A percentile compares a stretch with the other conserved stretches of the same genome.
Evolutionary conservation across 2,329 filamentous ascomycete genomes (phyloP).

Genomic region (Pseudogymnoascus sp.): DNA sequence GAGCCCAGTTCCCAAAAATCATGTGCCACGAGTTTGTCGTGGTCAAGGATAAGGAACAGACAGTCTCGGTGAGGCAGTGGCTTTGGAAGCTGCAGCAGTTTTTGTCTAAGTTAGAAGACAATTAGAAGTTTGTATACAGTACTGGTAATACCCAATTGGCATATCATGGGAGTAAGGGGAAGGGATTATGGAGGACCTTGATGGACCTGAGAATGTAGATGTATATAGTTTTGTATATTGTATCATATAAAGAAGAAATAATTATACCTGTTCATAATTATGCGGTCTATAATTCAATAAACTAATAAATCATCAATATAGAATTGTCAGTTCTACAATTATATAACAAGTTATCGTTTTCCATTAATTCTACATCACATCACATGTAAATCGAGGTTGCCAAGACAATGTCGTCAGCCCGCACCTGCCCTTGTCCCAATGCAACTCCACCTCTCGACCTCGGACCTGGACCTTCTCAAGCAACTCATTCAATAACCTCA

Average conservation of each 20-base stretch:
- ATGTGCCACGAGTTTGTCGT: conserved; percentile 33
- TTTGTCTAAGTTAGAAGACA: background rate
- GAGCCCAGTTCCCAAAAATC: conserved; percentile 24
- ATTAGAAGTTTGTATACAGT: background rate
- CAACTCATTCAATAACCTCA: background rate
- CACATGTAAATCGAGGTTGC: background rate
- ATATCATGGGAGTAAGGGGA: background rate
- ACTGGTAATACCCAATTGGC: background rate
- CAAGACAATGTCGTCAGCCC: background rate
- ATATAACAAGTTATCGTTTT: background rate
- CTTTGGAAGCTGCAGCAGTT: conserved; percentile 40
- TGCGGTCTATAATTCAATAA: background rate
- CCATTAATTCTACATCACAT: background rate
- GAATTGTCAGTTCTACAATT: background rate
- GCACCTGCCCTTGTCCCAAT: background rate
- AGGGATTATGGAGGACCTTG: background rate
- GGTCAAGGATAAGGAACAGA: conserved; percentile 35
- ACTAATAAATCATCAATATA: background rate
- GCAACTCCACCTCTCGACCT: background rate
- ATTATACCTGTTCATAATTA: background rate
- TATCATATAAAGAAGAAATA: background rate
- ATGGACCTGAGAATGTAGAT: background rate
- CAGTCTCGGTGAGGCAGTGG: conserved; percentile 39
- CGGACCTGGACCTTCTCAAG: background rate
- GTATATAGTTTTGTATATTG: background rate